Evolutionary conservation across 139 green algal species (phyloP).

Genomic region (Micractinium sp.): DNA sequence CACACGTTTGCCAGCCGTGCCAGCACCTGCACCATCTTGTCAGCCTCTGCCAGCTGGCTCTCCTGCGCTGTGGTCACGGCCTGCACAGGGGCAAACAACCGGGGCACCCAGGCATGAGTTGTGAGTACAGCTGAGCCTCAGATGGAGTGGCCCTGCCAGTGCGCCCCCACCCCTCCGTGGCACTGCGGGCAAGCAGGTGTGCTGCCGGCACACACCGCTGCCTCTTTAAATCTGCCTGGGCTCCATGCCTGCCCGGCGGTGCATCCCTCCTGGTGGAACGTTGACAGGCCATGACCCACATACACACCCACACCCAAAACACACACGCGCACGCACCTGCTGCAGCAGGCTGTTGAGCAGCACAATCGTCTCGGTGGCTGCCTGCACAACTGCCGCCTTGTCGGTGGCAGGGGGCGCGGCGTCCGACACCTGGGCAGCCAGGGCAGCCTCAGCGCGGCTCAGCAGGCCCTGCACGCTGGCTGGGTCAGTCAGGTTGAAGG

Average conservation of each 20-base stretch:
- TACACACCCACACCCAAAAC: not conserved
- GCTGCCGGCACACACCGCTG: no score
- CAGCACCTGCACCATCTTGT: constrained; percentile 30
- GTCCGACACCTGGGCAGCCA: not conserved
- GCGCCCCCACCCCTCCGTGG: no score
- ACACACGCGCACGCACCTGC: not conserved
- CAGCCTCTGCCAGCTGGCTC: constrained; percentile 3
- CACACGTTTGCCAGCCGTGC: constrained; percentile 21
- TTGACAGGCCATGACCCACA: no score
- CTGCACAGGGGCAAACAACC: not conserved
- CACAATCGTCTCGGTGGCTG: not conserved
- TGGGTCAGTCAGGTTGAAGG: not conserved
- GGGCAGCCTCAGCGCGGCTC: not conserved
- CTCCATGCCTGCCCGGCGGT: no score
- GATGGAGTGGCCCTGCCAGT: no score
- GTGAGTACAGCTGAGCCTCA: no score
- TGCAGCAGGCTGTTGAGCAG: constrained; percentile 28
- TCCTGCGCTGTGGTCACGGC: not conserved
- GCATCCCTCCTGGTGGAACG: no score
- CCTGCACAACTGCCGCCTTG: not conserved
- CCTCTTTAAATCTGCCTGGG: no score
- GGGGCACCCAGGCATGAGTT: not conserved
- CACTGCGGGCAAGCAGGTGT: not conserved
- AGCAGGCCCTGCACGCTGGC: not conserved
- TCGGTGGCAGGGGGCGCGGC: not conserved